Conservation (phyloP, 1,139 yeast species). For the Debaryomyces psychrophilus region DNA sequence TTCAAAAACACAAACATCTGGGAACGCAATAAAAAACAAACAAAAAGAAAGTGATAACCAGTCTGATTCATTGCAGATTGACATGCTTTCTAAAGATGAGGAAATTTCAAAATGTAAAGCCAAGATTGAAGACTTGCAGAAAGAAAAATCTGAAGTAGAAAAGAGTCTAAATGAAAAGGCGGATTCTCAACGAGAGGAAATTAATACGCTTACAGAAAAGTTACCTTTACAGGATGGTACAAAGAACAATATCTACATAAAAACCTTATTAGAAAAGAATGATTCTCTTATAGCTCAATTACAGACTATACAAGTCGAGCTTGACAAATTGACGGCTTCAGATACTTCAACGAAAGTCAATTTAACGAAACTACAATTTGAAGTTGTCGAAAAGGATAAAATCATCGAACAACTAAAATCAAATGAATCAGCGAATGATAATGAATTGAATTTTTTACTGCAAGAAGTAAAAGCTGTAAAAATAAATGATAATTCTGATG, state of each 20-base stretch:
- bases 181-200: slow-evolving; percentile 3
- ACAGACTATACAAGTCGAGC: slow-evolving; percentile 4
- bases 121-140: slow-evolving; percentile 1
- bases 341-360: not conserved
- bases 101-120: not conserved
- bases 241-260: not conserved
- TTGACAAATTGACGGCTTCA: not conserved
- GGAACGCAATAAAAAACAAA: not conserved
- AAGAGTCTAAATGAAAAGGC: not conserved
- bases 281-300: not conserved
- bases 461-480: not conserved
- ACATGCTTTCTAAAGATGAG: not conserved
- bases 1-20: not conserved
- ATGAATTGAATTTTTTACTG: not conserved
- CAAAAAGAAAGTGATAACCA: not conserved
- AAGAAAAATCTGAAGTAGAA: slow-evolving; percentile 3
- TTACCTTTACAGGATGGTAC: not conserved
- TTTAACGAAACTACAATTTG: slow-evolving; percentile 16
- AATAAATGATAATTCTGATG: not conserved
- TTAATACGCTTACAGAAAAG: slow-evolving; percentile 1
- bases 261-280: not conserved
- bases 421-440: too few relatives aligned
- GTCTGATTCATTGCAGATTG: not conserved
- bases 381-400: slow-evolving; percentile 13
- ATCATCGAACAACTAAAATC: not conserved